A percentile compares a stretch with the other conserved stretches of the same genome.
Evolutionary conservation across 441 rosid species (phyloP).

Genomic region (Adansonia madagascariensis): DNA sequence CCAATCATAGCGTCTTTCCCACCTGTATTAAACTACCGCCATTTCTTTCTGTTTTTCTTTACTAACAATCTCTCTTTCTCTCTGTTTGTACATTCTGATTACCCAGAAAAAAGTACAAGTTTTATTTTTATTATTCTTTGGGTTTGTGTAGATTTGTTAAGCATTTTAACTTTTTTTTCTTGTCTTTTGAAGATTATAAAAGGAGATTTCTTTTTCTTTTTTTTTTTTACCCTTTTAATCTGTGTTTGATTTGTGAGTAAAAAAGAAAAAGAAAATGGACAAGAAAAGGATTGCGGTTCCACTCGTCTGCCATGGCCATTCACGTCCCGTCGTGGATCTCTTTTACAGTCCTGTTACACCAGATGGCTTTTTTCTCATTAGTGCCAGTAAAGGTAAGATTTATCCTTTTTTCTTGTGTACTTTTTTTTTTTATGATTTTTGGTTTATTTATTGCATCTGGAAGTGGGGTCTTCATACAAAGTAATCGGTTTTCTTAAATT

Average conservation of each 20-base stretch:
- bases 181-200: not conserved
- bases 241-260: constrained; percentile 11
- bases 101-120: not conserved
- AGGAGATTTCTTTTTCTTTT: not conserved
- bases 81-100: constrained; percentile 16
- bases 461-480: no score
- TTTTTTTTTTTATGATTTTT: not conserved
- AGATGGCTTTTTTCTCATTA: constrained; percentile 91
- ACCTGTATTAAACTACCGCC: constrained; percentile 31
- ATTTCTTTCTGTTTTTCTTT: not conserved
- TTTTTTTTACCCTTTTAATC: no score
- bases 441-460: not conserved
- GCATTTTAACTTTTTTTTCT: not conserved
- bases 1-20: constrained; percentile 20
- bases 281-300: constrained; percentile 73
- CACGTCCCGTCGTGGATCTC: constrained; percentile 91
- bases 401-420: not conserved
- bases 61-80: not conserved
- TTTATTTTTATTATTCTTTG: not conserved
- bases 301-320: constrained; percentile 92
- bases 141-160: constrained; percentile 2
- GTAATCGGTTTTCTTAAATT: no score
- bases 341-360: constrained; percentile 89
- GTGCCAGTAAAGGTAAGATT: constrained; percentile 83
- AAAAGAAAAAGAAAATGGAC: constrained; percentile 40